Base-by-base conservation (phyloP, 2,329 filamentous ascomycete species). In the Chrysoporthe cubensis region DNA sequence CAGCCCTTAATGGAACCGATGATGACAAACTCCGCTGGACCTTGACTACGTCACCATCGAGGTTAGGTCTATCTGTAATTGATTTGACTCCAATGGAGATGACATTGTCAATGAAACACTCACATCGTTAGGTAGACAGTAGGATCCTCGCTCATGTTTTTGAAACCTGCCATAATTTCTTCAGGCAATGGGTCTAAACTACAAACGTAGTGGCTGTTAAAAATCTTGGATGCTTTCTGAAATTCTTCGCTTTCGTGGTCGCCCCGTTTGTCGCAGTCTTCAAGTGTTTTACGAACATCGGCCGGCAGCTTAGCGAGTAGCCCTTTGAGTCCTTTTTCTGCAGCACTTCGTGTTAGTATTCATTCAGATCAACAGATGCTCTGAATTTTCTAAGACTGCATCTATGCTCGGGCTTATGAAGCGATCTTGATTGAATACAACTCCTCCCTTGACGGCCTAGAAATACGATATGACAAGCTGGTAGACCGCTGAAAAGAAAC, bases 1-100 rank as follows among this genome's bases (percentile, higher is more conserved):
- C 71, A 75, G 21, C 72, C 67, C 58, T 72, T 73, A 4, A 74
- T 58, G 8, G 66, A 68, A 8, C 75, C 73, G 3, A 66, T 61
- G 4, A 74, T 72, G 3, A 71, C 66, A 50, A 75, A 74, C 62
- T 75, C 75, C 0, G 73, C 73, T 13, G 73, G 73, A 0, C 75
- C 74, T 73, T 76, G 73, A 66, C 75, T 74, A 34, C n/a, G 8
- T 56, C 2, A n/a, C 1, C 1, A 21, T 40, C 2, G 6, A 14
- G 6, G 9, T 64, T 16, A 64, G 66, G 26, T 34, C 34, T 1
- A 54, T 13, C 26, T n/a, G 9, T 1, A 18, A 11, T 7, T 4
- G 4, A 52, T 9, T 21, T 18, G 26, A 40, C 6, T 54, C 9
- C 56, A 1, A 26, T 52, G 16, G 18, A 13, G 21, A n/a, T 13